These are phyloP conservation scores for Candida tallmaniae DNA, from an alignment of 805 yeast species.

Conservation along the genomic window DNA sequence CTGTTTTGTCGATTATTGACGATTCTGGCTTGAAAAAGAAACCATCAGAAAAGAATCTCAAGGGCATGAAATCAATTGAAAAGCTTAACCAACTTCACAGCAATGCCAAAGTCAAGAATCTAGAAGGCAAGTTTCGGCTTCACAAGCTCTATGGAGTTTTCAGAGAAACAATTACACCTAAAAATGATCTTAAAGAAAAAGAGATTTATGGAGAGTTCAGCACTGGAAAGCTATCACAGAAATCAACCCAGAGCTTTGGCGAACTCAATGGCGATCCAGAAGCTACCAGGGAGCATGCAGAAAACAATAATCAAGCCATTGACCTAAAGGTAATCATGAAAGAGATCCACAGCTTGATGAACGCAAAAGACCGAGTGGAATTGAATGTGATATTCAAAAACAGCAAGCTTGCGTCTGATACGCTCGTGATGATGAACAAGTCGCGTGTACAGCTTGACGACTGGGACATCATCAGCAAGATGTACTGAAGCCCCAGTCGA, in stretches of 20 bases:
- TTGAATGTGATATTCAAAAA: conserved; percentile 3
- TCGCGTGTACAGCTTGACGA: conserved; percentile 13
- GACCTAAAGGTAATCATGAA: conserved; percentile 27
- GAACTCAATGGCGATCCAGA: not conserved
- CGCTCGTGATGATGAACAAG: conserved; percentile 16
- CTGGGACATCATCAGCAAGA: conserved; percentile 14
- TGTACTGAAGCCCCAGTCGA: conserved; percentile 9
- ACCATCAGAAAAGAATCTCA: not conserved
- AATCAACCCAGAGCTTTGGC: conserved; percentile 3
- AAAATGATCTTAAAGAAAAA: conserved; percentile 2
- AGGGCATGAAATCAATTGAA: not conserved
- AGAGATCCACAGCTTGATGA: conserved; percentile 24
- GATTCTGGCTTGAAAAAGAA: not conserved
- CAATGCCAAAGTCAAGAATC: conserved; percentile 3
- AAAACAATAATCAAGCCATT: not conserved
- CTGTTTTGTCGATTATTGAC: too few relatives aligned
- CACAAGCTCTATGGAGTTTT: conserved; percentile 5
- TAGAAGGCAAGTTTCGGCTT: not conserved
- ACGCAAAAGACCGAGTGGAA: conserved; percentile 11
- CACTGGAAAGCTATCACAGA: conserved; percentile 6
- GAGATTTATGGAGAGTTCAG: conserved; percentile 23
- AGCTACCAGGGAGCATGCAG: not conserved
- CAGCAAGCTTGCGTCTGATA: conserved; percentile 2
- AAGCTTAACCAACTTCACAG: not conserved
- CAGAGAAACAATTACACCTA: conserved; percentile 6